phyloP scores from a whole-genome alignment of 208 protist species.

The Trypanosoma scelopori region DNA sequence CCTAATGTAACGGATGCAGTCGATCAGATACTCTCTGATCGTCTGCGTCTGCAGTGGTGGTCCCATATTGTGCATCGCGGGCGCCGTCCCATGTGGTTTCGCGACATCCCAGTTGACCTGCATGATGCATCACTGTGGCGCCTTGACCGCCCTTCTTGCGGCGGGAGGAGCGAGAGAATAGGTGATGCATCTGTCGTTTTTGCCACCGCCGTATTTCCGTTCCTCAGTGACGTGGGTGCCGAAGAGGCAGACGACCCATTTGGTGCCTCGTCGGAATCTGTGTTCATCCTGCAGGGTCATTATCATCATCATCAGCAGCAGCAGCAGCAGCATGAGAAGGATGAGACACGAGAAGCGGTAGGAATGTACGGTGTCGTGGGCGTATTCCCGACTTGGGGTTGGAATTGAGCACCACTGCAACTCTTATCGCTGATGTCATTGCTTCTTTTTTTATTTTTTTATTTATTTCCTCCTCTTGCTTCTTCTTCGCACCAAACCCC shows the following conservation, averaged over 20 bases:
- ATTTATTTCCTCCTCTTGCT: neutral
- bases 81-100: slow-evolving; percentile 14
- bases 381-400: slow-evolving; percentile 18
- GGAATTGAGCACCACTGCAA: neutral
- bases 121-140: slow-evolving; percentile 4
- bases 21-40: slow-evolving; percentile 8
- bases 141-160: neutral
- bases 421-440: neutral
- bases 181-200: neutral
- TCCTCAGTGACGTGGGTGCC: neutral
- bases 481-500: neutral
- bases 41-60: slow-evolving; percentile 12
- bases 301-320: too few species aligned
- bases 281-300: slow-evolving; percentile 16
- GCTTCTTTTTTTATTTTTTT: neutral
- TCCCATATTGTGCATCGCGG: neutral
- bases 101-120: neutral
- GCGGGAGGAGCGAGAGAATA: neutral
- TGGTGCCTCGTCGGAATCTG: slow-evolving; percentile 16
- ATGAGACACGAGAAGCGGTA: neutral
- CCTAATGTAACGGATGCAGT: slow-evolving; percentile 8
- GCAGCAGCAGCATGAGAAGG: neutral
- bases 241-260: slow-evolving; percentile 19
- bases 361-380: slow-evolving; percentile 5
- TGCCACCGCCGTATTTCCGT: slow-evolving; percentile 10